Percentiles rank a stretch among this genome's conserved stretches.
Conservation (phyloP, 768 basidiomycete genomes). For the Lentinus tigrinus region DNA sequence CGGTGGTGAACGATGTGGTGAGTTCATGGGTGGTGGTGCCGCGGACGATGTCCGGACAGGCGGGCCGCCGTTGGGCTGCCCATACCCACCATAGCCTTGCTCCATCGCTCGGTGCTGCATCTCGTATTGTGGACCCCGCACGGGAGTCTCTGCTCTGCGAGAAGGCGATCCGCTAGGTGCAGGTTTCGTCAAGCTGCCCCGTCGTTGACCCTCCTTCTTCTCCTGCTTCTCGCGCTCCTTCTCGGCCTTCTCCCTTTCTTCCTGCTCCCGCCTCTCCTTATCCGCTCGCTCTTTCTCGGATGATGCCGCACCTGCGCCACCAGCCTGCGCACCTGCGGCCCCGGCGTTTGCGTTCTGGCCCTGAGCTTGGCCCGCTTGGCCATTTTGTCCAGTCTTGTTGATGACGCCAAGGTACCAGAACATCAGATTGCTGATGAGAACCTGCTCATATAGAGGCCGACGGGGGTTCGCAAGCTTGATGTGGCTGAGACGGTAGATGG, state of each 20-base stretch:
- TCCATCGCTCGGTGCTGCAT: conserved; percentile 93
- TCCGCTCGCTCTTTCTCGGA: conserved; percentile 34
- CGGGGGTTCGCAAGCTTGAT: conserved; percentile 98
- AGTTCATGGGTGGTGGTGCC: conserved; percentile 21
- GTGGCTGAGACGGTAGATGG: conserved; percentile 95
- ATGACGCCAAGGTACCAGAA: conserved; percentile 99
- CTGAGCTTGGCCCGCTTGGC: conserved; percentile 13
- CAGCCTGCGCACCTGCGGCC: conserved; percentile 13
- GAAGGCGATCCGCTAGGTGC: conserved; percentile 44
- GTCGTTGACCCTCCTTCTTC: conserved; percentile 40
- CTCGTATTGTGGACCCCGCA: conserved; percentile 89
- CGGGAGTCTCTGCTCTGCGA: conserved; percentile 81
- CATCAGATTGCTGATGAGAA: conserved; percentile 90
- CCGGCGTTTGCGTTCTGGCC: conserved; percentile 35
- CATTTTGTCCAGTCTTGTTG: conserved; percentile 66
- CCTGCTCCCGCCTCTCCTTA: conserved; percentile 37
- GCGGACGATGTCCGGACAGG: conserved; percentile 22
- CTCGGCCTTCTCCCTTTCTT: conserved; percentile 38
- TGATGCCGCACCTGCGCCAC: conserved; percentile 14
- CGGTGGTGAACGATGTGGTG: conserved; percentile 4
- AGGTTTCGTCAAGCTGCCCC: conserved; percentile 67
- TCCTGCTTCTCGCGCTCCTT: conserved; percentile 42
- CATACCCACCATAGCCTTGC: conserved; percentile 63
- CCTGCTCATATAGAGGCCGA: conserved; percentile 95
- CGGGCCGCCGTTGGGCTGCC: conserved; percentile 10